A percentile compares a stretch with the other conserved stretches of the same genome.
phyloP scores from a whole-genome alignment of 2,329 filamentous ascomycete species.

The Fusarium bactridioides region DNA sequence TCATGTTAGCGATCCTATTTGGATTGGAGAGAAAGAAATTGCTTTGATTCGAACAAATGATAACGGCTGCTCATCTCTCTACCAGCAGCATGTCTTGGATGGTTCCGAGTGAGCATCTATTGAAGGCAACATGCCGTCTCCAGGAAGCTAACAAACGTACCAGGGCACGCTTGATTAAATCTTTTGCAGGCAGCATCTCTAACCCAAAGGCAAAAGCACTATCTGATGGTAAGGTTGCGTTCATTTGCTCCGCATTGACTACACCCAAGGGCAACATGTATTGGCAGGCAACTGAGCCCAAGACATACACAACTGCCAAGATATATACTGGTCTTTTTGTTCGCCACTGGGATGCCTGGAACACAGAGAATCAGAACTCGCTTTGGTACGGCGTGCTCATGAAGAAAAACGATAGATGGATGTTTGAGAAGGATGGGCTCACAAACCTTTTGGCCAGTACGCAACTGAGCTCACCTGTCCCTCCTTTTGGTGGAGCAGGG shows the following conservation, averaged over 20 bases:
- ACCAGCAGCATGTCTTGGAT: constrained; percentile 49
- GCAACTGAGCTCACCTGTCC: constrained; percentile 71
- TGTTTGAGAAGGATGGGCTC: constrained; percentile 55
- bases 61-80: constrained; percentile 56
- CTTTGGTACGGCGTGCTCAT: constrained; percentile 76
- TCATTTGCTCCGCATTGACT: constrained; percentile 70
- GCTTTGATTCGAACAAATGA: constrained; percentile 61
- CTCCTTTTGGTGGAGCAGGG: constrained; percentile 79
- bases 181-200: constrained; percentile 62
- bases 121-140: background rate
- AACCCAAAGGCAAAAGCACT: constrained; percentile 66
- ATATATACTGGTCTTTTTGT: constrained; percentile 80
- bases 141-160: background rate
- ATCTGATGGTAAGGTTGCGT: constrained; percentile 57
- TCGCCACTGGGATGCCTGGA: constrained; percentile 84
- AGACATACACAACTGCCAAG: constrained; percentile 69
- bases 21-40: constrained; percentile 74
- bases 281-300: constrained; percentile 68
- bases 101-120: constrained; percentile 49
- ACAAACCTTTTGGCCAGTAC: constrained; percentile 71
- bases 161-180: constrained; percentile 53
- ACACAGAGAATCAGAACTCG: constrained; percentile 71
- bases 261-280: constrained; percentile 74
- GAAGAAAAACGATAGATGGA: constrained; percentile 52
- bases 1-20: constrained; percentile 74